Base-by-base conservation (phyloP, 1,139 yeast species). In the Geotrichum candidum region DNA sequence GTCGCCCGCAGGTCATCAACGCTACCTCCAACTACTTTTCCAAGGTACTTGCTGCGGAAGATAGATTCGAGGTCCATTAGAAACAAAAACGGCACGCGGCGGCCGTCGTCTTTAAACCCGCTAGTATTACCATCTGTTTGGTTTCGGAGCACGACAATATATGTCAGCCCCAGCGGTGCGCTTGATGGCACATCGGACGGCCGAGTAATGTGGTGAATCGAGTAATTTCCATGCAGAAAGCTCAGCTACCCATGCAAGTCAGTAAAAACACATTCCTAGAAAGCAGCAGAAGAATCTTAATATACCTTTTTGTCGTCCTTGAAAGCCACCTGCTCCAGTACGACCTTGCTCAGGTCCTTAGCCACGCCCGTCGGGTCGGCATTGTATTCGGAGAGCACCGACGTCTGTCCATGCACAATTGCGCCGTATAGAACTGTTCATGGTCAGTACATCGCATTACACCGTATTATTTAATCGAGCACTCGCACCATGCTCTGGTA, bases 161-260 rank as follows among this genome's bases (percentile, higher is more conserved):
- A 74, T 9, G 75, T 71, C 18, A 74, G 57, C 6, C 77, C 77
- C 22, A 65, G 64, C 15, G 75, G 73, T 10, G 65, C 65, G 23
- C 61, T 60, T 18, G 68, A 65, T 9, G 62, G 62, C 6, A 61
- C 66, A 18, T 63, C 64, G 13, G 68, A 64, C 4, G 71, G 65
- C 10, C 69, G 65, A 29, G 76, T 70, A n/a, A 74, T 67, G 65
- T 73, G 73, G 64, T 75, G 78, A 25, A 73, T 72, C 23, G 72
- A 68, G 58, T 70, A 65, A 53, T 70, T 69, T 56, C 73, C 75
- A 61, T 75, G 75, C 50, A 72, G 65, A 64, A 69, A 72, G 35
- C 74, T 73, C 65, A 70, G 68, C 69, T 70, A 56, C 9, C 27
- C 53, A 48, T 45, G 15, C 15, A 25, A 22, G 5, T 23, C n/a